Evolutionary conservation across 768 basidiomycete genomes (phyloP).

Genomic region (Leucocoprinus leucothites): DNA sequence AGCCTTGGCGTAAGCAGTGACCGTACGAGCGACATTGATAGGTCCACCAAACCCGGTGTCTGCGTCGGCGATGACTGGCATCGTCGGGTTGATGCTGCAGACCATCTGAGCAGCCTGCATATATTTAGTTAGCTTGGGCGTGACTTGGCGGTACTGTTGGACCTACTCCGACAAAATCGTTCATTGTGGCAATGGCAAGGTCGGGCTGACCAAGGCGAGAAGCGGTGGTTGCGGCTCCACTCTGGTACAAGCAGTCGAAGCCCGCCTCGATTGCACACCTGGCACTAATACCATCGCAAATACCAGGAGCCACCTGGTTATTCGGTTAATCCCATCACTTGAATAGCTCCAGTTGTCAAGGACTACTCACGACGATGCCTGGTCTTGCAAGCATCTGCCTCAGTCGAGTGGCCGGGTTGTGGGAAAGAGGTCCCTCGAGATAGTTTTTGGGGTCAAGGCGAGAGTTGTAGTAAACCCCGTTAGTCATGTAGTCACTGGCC

Average conservation of each 20-base stretch:
- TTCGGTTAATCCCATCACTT: background rate
- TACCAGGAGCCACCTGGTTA: slow-evolving; percentile 60
- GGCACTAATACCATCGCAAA: slow-evolving; percentile 72
- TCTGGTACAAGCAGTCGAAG: slow-evolving; percentile 74
- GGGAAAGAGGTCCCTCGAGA: slow-evolving; percentile 61
- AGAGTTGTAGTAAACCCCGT: slow-evolving; percentile 52
- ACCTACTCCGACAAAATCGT: slow-evolving; percentile 63
- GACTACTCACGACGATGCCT: slow-evolving; percentile 58
- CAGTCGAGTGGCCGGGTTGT: slow-evolving; percentile 62
- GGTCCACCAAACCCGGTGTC: slow-evolving; percentile 80
- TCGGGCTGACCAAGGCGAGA: slow-evolving; percentile 75
- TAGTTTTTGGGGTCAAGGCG: slow-evolving; percentile 68
- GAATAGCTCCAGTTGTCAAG: background rate
- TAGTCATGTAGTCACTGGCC: background rate
- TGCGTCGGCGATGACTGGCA: slow-evolving; percentile 75
- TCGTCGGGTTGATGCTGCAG: slow-evolving; percentile 56
- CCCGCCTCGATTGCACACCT: slow-evolving; percentile 72
- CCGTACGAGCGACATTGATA: slow-evolving; percentile 71
- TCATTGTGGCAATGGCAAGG: slow-evolving; percentile 71
- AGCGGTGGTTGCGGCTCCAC: slow-evolving; percentile 78
- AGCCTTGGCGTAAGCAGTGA: slow-evolving; percentile 59
- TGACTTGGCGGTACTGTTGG: background rate
- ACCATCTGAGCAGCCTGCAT: slow-evolving; percentile 64
- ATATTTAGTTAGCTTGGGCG: background rate
- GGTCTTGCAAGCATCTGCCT: slow-evolving; percentile 62